Conservation (phyloP, 1,139 yeast species). For the Protomyces arabidopsidicola region DNA sequence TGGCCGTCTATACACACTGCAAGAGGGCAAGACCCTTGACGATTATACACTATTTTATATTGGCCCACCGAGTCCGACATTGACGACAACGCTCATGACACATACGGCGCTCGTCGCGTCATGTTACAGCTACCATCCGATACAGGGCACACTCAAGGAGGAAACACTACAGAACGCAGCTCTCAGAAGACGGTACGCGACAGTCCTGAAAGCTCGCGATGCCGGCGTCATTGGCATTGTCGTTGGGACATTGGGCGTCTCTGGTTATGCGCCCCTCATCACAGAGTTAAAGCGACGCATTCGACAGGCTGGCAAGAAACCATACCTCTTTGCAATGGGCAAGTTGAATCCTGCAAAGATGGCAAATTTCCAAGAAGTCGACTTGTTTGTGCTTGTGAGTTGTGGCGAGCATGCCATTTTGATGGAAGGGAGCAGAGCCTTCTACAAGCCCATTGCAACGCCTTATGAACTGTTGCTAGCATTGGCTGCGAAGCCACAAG, state of each 20-base stretch:
- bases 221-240: conserved; percentile 89
- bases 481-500: conserved; percentile 48
- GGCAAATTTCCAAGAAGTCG: conserved; percentile 89
- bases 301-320: conserved; percentile 76
- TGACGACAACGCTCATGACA: conserved; percentile 38
- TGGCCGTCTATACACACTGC: conserved; percentile 34
- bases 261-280: conserved; percentile 32
- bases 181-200: conserved; percentile 74
- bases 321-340: conserved; percentile 91
- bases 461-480: conserved; percentile 89
- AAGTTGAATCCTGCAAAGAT: conserved; percentile 97
- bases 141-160: neutral
- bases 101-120: conserved; percentile 23
- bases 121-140: conserved; percentile 28
- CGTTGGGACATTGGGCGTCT: conserved; percentile 71
- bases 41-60: conserved; percentile 62
- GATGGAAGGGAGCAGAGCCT: conserved; percentile 45
- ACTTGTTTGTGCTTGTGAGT: conserved; percentile 89
- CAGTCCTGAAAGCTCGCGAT: conserved; percentile 80
- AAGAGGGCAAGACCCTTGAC: conserved; percentile 11
- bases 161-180: conserved; percentile 20
- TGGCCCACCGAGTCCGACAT: conserved; percentile 70
- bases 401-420: conserved; percentile 93
- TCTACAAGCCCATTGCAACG: conserved; percentile 84
- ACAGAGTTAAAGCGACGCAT: conserved; percentile 48